Evolutionary conservation across 768 basidiomycete genomes (phyloP), one percentile per base, ranked within the genome.

Genomic region (Tylopilus intermedius): DNA sequence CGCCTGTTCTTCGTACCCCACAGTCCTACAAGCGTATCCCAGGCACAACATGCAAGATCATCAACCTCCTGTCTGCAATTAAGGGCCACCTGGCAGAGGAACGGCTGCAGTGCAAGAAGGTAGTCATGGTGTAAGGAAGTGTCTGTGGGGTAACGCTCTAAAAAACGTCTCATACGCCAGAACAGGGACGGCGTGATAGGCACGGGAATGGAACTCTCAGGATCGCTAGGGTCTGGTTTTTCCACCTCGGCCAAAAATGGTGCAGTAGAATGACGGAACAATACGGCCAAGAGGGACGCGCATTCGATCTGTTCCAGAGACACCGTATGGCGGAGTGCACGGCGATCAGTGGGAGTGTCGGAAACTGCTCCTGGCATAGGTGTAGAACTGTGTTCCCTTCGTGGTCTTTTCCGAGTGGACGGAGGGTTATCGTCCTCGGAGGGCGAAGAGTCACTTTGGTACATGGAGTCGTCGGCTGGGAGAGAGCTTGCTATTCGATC

Each of bases 61-160:
- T 78, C 74, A 35, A 90, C 79, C 2, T 79, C 76, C 8, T 74
- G 63, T 39, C 77, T 80, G 53, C 72, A 77, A 65, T 98, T 98
- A 50, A 95, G 71, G 2, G 90, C 80, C n/a, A 94, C 69, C 50
- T 89, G 84, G 3, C 76, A 78, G 8, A 98, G 79, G 1, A 84
- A 76, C 2, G 83, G 75, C 50, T 86, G 84, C 39, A 95, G 67
- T 4, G 83, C 79, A 6, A 73, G 69, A 21, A 98, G 74, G 44
- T 87, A 88, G 58, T 92, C 81, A 14, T 83, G 79, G 59, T 94
- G 83, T 13, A 93, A 77, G 2, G 88, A 86, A 1, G 89, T 88
- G 60, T 96, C 92, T 8, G 73, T 59, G 1, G 84, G 78, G 63
- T 88, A 90, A 35, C 72, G 64, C 14, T 74, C 71, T 38, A 97